A percentile compares a stretch with the other conserved stretches of the same genome.
Evolutionary conservation across 2,329 filamentous ascomycete genomes (phyloP).

Genomic region (Cryphonectria naterciae): DNA sequence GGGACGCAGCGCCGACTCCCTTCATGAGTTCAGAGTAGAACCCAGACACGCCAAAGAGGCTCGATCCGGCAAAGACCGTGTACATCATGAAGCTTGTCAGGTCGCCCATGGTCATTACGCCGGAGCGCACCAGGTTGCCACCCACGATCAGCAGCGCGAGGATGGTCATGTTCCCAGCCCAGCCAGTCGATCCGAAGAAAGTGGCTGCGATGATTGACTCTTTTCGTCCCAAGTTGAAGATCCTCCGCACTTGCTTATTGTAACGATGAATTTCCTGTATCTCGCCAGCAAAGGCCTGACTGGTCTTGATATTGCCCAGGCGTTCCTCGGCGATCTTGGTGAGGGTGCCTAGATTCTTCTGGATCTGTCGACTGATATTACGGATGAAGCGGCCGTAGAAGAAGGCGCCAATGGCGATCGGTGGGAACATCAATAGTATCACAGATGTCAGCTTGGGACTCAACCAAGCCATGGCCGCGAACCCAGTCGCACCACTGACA

Average conservation of each 20-base stretch:
- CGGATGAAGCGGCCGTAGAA: constrained; percentile 89
- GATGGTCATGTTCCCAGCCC: constrained; percentile 96
- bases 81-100: constrained; percentile 99
- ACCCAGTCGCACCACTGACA: constrained; percentile 87
- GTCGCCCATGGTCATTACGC: constrained; percentile 87
- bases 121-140: constrained; percentile 84
- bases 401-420: constrained; percentile 87
- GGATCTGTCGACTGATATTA: constrained; percentile 87
- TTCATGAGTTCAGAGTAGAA: constrained; percentile 99
- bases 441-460: constrained; percentile 89
- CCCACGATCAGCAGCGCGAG: constrained; percentile 88
- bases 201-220: constrained; percentile 89
- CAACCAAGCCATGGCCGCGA: constrained; percentile 94
- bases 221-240: constrained; percentile 84
- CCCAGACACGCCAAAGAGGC: constrained; percentile 88
- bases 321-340: constrained; percentile 98
- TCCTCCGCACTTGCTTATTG: constrained; percentile 87
- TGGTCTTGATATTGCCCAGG: constrained; percentile 95
- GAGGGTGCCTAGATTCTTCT: constrained; percentile 88
- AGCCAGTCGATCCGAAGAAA: constrained; percentile 85
- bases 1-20: constrained; percentile 93
- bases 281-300: constrained; percentile 94
- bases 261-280: constrained; percentile 88
- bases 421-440: constrained; percentile 84
- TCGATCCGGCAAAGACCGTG: constrained; percentile 82